Evolutionary conservation across 129 eudicot species (phyloP).

Genomic region (Logfia minima): DNA sequence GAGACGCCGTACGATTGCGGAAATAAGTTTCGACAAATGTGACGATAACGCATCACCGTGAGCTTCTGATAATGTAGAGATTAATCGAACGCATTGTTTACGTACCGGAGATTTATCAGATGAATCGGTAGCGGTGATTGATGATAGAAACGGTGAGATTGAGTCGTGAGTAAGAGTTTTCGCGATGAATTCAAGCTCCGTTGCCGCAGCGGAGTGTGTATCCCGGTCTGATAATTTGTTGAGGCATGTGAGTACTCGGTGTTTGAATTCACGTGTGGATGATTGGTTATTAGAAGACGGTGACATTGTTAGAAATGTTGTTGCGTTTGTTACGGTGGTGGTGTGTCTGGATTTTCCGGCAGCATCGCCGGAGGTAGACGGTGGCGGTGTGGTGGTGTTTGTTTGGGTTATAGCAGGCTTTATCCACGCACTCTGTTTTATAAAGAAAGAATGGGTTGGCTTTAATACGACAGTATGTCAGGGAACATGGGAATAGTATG

Average conservation of each 20-base stretch:
- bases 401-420: constrained; percentile 22
- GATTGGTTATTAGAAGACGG: constrained; percentile 44
- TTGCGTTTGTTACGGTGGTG: constrained; percentile 35
- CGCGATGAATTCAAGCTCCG: constrained; percentile 72
- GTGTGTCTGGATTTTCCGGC: constrained; percentile 54
- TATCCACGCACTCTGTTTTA: constrained; percentile 26
- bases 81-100: constrained; percentile 60
- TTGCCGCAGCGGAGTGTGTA: constrained; percentile 76
- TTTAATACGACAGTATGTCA: constrained; percentile 28
- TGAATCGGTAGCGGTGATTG: constrained; percentile 70
- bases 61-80: constrained; percentile 60
- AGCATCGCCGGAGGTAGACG: constrained; percentile 43
- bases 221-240: constrained; percentile 86
- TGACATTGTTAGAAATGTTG: constrained; percentile 30
- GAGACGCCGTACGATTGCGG: constrained; percentile 72
- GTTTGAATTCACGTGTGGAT: constrained; percentile 68
- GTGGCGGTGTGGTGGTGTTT: constrained; percentile 31
- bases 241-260: constrained; percentile 71
- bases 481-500: constrained; percentile 10
- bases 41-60: constrained; percentile 65
- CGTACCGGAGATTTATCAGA: constrained; percentile 73
- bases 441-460: constrained; percentile 21
- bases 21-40: constrained; percentile 60
- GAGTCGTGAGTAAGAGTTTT: constrained; percentile 48
- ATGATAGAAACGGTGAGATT: constrained; percentile 60